A percentile compares a stretch with the other conserved stretches of the same genome.
These are phyloP conservation scores for Lasiosphaeris hirsuta DNA, from an alignment of 495 filamentous ascomycete genomes.

Conservation along the genomic window DNA sequence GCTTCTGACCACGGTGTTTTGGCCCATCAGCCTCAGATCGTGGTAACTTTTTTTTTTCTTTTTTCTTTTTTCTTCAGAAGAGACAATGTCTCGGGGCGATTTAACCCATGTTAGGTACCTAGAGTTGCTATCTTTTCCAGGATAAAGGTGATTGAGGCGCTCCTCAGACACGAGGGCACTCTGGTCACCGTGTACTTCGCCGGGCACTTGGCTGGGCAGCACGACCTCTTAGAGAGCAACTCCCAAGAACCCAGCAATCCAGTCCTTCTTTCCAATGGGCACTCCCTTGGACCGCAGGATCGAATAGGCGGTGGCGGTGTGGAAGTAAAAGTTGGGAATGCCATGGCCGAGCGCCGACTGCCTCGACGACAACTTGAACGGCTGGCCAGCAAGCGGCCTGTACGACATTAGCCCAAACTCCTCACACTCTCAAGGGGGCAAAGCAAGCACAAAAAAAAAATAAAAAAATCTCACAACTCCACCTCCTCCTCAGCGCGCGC, in stretches of 20 bases:
- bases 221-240: constrained; percentile 36
- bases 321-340: constrained; percentile 59
- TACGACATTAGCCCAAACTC: neutral
- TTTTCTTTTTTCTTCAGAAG: too few relatives aligned
- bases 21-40: too few relatives aligned
- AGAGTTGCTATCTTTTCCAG: too few relatives aligned
- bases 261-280: constrained; percentile 55
- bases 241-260: constrained; percentile 31
- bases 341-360: constrained; percentile 36
- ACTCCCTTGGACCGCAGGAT: constrained; percentile 56
- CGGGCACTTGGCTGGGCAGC: too few relatives aligned
- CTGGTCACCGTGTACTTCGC: too few relatives aligned
- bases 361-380: constrained; percentile 10
- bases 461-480: constrained; percentile 18
- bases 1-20: too few relatives aligned
- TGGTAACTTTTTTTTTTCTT: too few relatives aligned
- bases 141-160: too few relatives aligned
- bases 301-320: constrained; percentile 50
- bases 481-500: constrained; percentile 29
- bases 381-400: constrained; percentile 5
- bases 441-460: neutral
- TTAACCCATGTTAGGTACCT: too few relatives aligned
- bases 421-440: neutral
- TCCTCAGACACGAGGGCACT: too few relatives aligned
- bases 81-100: too few relatives aligned